Evolutionary conservation across 163 green algal species (phyloP).

Genomic region (Scenedesmus sp.): DNA sequence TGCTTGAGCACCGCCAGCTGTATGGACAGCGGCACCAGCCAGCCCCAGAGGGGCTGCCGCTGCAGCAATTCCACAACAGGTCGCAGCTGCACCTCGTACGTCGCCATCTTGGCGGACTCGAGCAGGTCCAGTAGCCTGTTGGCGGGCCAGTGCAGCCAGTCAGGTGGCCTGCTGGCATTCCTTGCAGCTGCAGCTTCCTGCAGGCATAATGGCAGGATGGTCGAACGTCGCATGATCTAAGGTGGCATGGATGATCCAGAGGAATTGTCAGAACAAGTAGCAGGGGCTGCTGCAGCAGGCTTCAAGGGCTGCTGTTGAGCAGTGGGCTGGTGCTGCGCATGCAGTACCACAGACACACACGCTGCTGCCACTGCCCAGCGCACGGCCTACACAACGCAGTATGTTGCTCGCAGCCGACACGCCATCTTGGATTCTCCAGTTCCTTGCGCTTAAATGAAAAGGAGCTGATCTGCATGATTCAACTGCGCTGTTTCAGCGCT

Average conservation of each 20-base stretch:
- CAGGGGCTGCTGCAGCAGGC: too few species aligned
- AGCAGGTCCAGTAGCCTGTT: conserved; percentile 13
- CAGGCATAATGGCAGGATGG: neutral
- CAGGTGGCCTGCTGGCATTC: neutral
- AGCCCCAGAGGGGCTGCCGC: neutral
- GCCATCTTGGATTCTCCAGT: too few species aligned
- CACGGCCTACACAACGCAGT: too few species aligned
- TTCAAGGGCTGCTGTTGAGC: too few species aligned
- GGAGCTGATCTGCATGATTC: neutral
- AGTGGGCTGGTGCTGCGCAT: too few species aligned
- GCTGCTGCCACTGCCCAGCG: too few species aligned
- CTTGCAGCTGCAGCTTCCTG: conserved; percentile 13
- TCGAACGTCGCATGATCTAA: too few species aligned
- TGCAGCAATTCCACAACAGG: neutral
- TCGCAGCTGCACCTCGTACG: neutral
- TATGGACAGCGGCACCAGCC: neutral
- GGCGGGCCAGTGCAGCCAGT: neutral
- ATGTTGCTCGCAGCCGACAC: too few species aligned
- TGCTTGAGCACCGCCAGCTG: neutral
- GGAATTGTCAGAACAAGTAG: too few species aligned
- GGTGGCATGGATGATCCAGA: too few species aligned
- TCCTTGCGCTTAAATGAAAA: too few species aligned
- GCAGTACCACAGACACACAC: too few species aligned
- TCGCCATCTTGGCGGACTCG: neutral
- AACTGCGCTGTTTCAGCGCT: neutral